Evolutionary conservation across 1,284 basidiomycete genomes (phyloP).

Genomic region (Thelephora terrestris): DNA sequence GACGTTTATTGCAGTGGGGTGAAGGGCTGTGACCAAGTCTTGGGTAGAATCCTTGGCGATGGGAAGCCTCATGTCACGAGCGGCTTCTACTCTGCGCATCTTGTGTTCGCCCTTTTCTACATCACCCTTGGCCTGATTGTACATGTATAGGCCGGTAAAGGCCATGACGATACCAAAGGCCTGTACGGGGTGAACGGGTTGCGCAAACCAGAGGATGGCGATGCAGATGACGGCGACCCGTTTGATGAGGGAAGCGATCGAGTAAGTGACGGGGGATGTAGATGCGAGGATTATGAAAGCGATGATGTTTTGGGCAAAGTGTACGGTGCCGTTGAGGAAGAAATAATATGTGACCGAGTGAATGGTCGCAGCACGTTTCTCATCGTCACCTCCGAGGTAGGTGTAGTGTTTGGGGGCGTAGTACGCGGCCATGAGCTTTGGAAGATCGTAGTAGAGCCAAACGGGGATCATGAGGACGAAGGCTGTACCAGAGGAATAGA

Average conservation of each 20-base stretch:
- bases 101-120: constrained; percentile 91
- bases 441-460: constrained; percentile 83
- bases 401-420: constrained; percentile 31
- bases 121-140: constrained; percentile 88
- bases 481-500: constrained; percentile 92
- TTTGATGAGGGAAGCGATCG: constrained; percentile 96
- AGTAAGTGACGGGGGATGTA: constrained; percentile 97
- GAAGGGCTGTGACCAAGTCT: constrained; percentile 6
- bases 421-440: constrained; percentile 43
- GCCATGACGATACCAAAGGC: constrained; percentile 84
- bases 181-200: constrained; percentile 79
- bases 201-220: constrained; percentile 95
- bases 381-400: constrained; percentile 36
- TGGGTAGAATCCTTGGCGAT: constrained; percentile 37
- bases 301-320: constrained; percentile 95
- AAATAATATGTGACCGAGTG: constrained; percentile 69
- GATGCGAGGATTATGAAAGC: constrained; percentile 94
- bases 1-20: constrained; percentile 9
- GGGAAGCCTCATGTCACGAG: constrained; percentile 63
- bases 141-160: constrained; percentile 89
- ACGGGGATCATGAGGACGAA: constrained; percentile 93
- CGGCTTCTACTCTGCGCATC: constrained; percentile 76
- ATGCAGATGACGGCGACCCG: constrained; percentile 97
- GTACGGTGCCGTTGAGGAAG: constrained; percentile 87
- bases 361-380: constrained; percentile 26